These are phyloP conservation scores for Cercospora beticola DNA, from an alignment of 2,329 filamentous ascomycete genomes.

Conservation along the genomic window DNA sequence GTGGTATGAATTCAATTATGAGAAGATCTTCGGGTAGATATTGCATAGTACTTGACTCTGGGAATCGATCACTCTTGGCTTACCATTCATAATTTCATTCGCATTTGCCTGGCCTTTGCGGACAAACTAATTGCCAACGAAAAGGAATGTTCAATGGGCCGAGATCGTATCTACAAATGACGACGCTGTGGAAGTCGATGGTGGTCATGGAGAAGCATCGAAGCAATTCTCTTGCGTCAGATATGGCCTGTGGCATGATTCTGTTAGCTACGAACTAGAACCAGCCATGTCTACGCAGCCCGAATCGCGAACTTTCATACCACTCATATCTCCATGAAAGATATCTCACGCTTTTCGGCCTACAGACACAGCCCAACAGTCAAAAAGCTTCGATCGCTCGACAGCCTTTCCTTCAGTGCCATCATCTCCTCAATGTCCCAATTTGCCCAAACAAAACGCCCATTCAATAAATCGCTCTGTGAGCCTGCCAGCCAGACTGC, in stretches of 20 bases:
- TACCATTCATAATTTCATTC: too few relatives aligned
- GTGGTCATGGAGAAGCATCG: neutral
- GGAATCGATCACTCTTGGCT: too few relatives aligned
- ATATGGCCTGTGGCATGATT: neutral
- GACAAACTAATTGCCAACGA: too few relatives aligned
- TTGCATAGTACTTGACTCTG: too few relatives aligned
- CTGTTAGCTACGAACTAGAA: neutral
- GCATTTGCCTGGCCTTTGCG: too few relatives aligned
- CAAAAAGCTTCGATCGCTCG: conserved; percentile 23
- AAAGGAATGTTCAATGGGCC: too few relatives aligned
- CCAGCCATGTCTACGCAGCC: too few relatives aligned
- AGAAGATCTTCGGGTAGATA: neutral
- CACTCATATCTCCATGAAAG: too few relatives aligned
- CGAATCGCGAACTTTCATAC: too few relatives aligned
- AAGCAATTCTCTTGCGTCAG: neutral
- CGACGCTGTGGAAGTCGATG: neutral
- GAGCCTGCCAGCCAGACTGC: conserved; percentile 42
- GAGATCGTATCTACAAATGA: too few relatives aligned
- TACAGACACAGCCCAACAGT: conserved; percentile 24
- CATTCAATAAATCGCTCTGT: conserved; percentile 44
- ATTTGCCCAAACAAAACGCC: conserved; percentile 34
- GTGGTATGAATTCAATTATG: neutral
- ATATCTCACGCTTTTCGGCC: neutral
- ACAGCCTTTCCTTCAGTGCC: conserved; percentile 11
- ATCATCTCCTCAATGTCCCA: conserved; percentile 31